Evolutionary conservation across 1,284 basidiomycete species (phyloP).

Genomic region (Taiwanofungus camphoratus): DNA sequence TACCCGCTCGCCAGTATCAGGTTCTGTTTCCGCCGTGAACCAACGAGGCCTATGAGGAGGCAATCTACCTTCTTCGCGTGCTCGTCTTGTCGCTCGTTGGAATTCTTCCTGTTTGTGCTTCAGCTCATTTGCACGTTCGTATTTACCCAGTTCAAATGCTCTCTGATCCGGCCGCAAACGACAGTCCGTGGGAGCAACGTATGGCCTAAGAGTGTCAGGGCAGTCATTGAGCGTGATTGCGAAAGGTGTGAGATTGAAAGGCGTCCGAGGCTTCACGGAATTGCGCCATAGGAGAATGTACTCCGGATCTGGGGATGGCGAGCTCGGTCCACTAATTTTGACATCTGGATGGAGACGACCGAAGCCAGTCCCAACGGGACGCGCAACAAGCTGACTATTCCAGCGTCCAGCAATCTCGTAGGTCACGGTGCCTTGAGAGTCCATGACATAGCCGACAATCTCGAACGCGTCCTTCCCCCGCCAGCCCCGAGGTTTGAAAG

Average conservation of each 20-base stretch:
- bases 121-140: constrained; percentile 85
- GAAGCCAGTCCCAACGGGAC: constrained; percentile 59
- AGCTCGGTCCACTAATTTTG: constrained; percentile 39
- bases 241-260: constrained; percentile 95
- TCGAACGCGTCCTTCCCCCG: constrained; percentile 88
- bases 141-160: constrained; percentile 91
- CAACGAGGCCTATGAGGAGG: constrained; percentile 79
- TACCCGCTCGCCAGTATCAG: constrained; percentile 81
- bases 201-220: constrained; percentile 65
- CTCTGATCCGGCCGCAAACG: constrained; percentile 90
- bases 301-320: constrained; percentile 48
- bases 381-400: constrained; percentile 92
- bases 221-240: constrained; percentile 90
- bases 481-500: constrained; percentile 97
- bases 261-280: constrained; percentile 76
- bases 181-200: constrained; percentile 89
- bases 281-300: constrained; percentile 92
- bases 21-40: constrained; percentile 74
- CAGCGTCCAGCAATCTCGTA: constrained; percentile 96
- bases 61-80: constrained; percentile 72
- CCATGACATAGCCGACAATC: constrained; percentile 82
- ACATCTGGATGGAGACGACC: constrained; percentile 77
- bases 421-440: constrained; percentile 56
- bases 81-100: constrained; percentile 75
- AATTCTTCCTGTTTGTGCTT: constrained; percentile 86